A percentile compares a stretch with the other conserved stretches of the same genome.
These are phyloP conservation scores for Colletotrichum agaves DNA, from an alignment of 2,329 filamentous ascomycete genomes.

Conservation along the genomic window DNA sequence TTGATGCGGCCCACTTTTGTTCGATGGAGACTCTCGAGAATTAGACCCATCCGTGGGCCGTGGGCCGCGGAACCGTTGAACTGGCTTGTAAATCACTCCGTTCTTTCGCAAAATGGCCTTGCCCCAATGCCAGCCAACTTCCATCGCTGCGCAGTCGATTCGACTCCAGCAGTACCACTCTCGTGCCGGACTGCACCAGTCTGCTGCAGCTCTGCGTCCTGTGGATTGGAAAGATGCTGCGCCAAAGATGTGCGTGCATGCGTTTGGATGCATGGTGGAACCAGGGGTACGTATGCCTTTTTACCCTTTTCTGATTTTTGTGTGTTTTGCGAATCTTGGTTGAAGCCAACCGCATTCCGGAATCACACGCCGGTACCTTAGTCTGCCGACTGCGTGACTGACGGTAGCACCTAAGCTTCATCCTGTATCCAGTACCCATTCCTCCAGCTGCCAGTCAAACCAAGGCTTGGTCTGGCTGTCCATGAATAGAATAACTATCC, in stretches of 20 bases:
- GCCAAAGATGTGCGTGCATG: constrained; percentile 32
- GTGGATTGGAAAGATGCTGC: constrained; percentile 28
- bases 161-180: not conserved
- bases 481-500: not conserved
- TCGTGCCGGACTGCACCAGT: not conserved
- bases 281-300: constrained; percentile 37
- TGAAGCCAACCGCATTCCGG: constrained; percentile 27
- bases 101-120: not conserved
- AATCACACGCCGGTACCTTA: constrained; percentile 16
- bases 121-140: not conserved
- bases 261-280: constrained; percentile 29
- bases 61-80: not conserved
- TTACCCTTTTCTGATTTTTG: constrained; percentile 35
- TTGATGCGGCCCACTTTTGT: constrained; percentile 21
- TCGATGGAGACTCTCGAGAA: constrained; percentile 13
- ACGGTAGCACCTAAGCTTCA: constrained; percentile 21
- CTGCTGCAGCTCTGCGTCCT: not conserved
- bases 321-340: constrained; percentile 27
- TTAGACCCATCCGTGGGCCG: not conserved
- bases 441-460: not conserved
- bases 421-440: constrained; percentile 12
- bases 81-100: not conserved
- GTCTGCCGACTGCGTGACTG: not conserved
- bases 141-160: no score
- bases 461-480: constrained; percentile 6